Percentiles rank a stretch among this genome's conserved stretches.
phyloP scores from a whole-genome alignment of 2,329 filamentous ascomycete genomes.

The Leptodontidium sp. region DNA sequence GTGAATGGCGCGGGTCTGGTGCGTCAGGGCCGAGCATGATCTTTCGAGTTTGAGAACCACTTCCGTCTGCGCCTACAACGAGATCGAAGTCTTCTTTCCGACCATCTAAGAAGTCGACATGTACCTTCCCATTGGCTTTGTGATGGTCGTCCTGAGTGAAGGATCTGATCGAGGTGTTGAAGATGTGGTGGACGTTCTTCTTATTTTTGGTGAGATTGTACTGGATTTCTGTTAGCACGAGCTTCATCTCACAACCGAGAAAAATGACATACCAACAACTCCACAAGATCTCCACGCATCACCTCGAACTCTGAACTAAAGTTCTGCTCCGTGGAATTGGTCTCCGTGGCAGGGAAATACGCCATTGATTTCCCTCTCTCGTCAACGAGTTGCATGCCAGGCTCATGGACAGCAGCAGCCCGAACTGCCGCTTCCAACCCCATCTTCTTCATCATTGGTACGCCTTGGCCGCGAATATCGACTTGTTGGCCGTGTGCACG shows the following conservation, averaged over 20 bases:
- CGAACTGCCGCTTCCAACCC: slow-evolving; percentile 56
- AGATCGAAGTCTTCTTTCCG: slow-evolving; percentile 52
- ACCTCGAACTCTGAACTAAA: slow-evolving; percentile 57
- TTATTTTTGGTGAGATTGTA: slow-evolving; percentile 48
- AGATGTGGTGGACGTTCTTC: slow-evolving; percentile 43
- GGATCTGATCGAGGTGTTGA: slow-evolving; percentile 42
- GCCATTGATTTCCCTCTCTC: slow-evolving; percentile 49
- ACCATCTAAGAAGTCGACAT: slow-evolving; percentile 38
- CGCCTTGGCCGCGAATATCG: slow-evolving; percentile 60
- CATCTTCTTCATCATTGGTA: slow-evolving; percentile 60
- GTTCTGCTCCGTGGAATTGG: slow-evolving; percentile 41
- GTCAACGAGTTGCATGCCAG: slow-evolving; percentile 56
- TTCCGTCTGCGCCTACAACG: slow-evolving; percentile 63
- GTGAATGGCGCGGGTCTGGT: slow-evolving; percentile 33
- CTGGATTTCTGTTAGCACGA: not conserved
- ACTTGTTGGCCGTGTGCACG: slow-evolving; percentile 60
- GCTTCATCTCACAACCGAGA: no score
- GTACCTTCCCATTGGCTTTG: slow-evolving; percentile 38
- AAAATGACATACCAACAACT: slow-evolving; percentile 42
- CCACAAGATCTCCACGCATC: slow-evolving; percentile 53
- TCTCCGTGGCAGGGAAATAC: slow-evolving; percentile 49
- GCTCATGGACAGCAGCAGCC: slow-evolving; percentile 53
- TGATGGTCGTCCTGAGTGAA: slow-evolving; percentile 39
- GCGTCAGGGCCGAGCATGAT: slow-evolving; percentile 48
- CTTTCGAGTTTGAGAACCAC: slow-evolving; percentile 56